Evolutionary conservation across 2,329 filamentous ascomycete genomes (phyloP).

Genomic region (Monosporascus sp.): DNA sequence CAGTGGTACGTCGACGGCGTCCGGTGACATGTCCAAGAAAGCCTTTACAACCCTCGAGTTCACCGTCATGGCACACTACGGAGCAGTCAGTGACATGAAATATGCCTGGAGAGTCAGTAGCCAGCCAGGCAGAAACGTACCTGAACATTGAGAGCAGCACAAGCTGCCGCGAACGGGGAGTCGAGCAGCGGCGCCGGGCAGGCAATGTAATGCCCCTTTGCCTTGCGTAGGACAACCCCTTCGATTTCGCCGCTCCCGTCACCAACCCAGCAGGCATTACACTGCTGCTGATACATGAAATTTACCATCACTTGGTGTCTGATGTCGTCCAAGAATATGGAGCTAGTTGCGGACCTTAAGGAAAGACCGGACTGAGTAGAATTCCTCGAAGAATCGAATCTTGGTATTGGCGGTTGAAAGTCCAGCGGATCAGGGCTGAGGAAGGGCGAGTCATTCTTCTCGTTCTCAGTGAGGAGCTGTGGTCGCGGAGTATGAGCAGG

Average conservation of each 20-base stretch:
- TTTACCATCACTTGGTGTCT: constrained; percentile 81
- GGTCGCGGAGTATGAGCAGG: neutral
- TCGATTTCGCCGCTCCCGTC: constrained; percentile 63
- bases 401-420: constrained; percentile 41
- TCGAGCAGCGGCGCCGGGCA: constrained; percentile 61
- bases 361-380: constrained; percentile 44
- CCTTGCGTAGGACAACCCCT: constrained; percentile 66
- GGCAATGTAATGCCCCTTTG: constrained; percentile 63
- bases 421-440: neutral
- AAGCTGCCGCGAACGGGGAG: constrained; percentile 60
- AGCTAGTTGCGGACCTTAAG: constrained; percentile 40
- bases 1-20: constrained; percentile 68
- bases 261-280: constrained; percentile 66
- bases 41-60: constrained; percentile 76
- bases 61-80: constrained; percentile 70
- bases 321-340: constrained; percentile 62
- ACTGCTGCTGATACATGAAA: constrained; percentile 77
- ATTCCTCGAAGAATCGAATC: constrained; percentile 45
- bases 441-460: neutral
- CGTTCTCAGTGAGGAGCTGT: neutral
- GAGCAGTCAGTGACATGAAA: neutral
- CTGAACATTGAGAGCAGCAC: constrained; percentile 65
- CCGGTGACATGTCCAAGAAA: constrained; percentile 66
- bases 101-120: neutral
- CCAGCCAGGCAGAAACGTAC: constrained; percentile 33